Conservation (phyloP, 441 rosid species). For the Syzygium malaccense region DNA sequence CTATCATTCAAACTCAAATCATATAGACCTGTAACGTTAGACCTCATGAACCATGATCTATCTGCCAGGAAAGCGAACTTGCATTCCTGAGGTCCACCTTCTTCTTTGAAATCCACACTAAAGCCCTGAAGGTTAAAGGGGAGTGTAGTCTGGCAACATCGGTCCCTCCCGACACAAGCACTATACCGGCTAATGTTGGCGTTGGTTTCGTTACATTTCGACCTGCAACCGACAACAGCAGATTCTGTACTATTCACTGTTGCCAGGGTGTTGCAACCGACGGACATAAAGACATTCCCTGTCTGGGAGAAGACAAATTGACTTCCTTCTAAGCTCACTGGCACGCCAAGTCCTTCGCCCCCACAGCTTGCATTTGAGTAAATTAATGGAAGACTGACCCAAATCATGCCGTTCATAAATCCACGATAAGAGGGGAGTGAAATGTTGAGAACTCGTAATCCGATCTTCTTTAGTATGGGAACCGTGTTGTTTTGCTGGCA, state of each 20-base stretch:
- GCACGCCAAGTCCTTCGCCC: rapidly evolving
- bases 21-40: background rate
- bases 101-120: background rate
- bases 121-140: background rate
- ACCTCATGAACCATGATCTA: background rate
- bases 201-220: rapidly evolving
- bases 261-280: background rate
- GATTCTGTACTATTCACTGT: background rate
- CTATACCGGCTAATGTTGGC: rapidly evolving
- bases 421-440: rapidly evolving
- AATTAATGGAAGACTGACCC: background rate
- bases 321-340: background rate
- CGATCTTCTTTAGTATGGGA: background rate
- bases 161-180: rapidly evolving
- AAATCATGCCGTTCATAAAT: rapidly evolving
- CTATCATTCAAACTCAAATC: background rate
- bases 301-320: background rate
- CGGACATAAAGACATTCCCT: background rate
- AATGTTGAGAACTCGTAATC: background rate
- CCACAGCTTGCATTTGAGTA: background rate
- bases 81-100: background rate
- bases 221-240: background rate
- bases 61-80: background rate
- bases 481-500: rapidly evolving
- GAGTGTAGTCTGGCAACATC: background rate